Percentiles rank a stretch among this genome's conserved stretches.
Conservation (phyloP, 768 basidiomycete species). For the Pisolithus microcarpus region DNA sequence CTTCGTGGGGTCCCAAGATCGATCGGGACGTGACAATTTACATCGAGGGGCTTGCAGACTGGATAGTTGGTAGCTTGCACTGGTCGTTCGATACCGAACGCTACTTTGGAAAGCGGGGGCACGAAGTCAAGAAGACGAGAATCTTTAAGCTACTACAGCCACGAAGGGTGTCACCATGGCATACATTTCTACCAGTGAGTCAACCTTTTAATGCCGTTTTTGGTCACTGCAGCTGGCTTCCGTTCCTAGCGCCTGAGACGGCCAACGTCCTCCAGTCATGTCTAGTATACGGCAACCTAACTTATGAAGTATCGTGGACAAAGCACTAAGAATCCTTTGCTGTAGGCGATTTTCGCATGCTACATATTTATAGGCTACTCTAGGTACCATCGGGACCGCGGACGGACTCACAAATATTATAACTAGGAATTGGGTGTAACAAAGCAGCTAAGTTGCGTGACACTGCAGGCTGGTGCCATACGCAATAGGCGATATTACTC, state of each 20-base stretch:
- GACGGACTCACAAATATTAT: background rate
- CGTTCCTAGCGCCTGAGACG: too few relatives aligned
- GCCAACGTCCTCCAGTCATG: too few relatives aligned
- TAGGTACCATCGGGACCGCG: background rate
- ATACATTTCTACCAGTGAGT: background rate
- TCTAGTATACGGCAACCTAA: too few relatives aligned
- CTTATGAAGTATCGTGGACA: too few relatives aligned
- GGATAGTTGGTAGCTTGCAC: constrained; percentile 70
- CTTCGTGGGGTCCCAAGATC: constrained; percentile 65
- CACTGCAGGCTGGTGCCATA: background rate
- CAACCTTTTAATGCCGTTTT: background rate
- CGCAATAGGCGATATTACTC: background rate
- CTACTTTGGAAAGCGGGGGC: constrained; percentile 61
- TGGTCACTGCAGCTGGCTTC: too few relatives aligned
- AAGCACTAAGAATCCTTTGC: too few relatives aligned
- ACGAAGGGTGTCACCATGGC: constrained; percentile 5
- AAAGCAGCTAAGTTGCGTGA: background rate
- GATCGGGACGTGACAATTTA: constrained; percentile 60
- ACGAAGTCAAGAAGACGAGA: constrained; percentile 46
- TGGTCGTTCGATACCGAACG: constrained; percentile 73
- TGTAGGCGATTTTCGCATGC: too few relatives aligned
- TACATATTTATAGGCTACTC: too few relatives aligned
- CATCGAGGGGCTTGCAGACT: constrained; percentile 63
- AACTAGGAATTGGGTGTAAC: background rate
- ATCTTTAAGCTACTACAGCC: constrained; percentile 49